phyloP scores from a whole-genome alignment of 768 basidiomycete genomes.

The Trametes maxima region DNA sequence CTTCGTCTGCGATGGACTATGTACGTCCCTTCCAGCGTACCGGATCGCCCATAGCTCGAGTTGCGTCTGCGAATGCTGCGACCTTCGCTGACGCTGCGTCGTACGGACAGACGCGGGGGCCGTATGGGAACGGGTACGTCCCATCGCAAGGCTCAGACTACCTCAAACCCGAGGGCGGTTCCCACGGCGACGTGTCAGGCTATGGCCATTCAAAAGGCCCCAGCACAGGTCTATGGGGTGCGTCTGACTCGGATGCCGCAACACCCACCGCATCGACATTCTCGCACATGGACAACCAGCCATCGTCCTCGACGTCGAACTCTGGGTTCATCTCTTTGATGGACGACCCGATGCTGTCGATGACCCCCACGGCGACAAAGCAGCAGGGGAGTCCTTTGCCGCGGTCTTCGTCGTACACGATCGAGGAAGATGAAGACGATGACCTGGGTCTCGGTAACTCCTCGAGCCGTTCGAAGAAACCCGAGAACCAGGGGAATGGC shows the following conservation, averaged over 20 bases:
- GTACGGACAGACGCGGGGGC: slow-evolving; percentile 32
- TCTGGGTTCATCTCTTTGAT: slow-evolving; percentile 80
- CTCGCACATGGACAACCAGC: slow-evolving; percentile 50
- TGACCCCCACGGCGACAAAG: slow-evolving; percentile 34
- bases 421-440: slow-evolving; percentile 70
- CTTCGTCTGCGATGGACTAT: slow-evolving; percentile 80
- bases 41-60: slow-evolving; percentile 55
- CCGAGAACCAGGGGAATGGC: slow-evolving; percentile 19
- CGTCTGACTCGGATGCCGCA: slow-evolving; percentile 41
- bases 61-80: slow-evolving; percentile 53
- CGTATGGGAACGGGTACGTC: slow-evolving; percentile 40
- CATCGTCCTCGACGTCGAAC: slow-evolving; percentile 38
- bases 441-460: slow-evolving; percentile 92
- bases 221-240: slow-evolving; percentile 56
- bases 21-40: slow-evolving; percentile 49
- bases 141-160: slow-evolving; percentile 23
- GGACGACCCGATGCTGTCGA: slow-evolving; percentile 57
- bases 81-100: slow-evolving; percentile 51
- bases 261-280: slow-evolving; percentile 78
- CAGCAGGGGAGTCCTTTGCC: slow-evolving; percentile 14
- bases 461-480: slow-evolving; percentile 37
- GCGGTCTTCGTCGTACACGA: slow-evolving; percentile 20
- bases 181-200: slow-evolving; percentile 22
- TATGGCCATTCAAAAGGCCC: slow-evolving; percentile 36
- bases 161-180: slow-evolving; percentile 16